Conservation (phyloP, 495 filamentous ascomycete species). For the Aspergillus incahuasiensis region DNA sequence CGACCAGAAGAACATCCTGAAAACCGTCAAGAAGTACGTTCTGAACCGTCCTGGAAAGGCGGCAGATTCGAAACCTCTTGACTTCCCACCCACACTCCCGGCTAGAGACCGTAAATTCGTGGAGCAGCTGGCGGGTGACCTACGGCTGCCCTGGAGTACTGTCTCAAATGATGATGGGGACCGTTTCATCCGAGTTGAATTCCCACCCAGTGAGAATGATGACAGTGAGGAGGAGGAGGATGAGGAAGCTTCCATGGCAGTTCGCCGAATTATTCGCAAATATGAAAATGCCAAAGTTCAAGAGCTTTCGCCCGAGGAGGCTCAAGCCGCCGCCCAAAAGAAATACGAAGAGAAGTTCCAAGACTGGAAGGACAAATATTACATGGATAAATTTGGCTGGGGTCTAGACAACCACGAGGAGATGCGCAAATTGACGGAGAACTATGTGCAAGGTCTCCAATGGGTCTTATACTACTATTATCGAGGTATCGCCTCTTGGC, state of each 20-base stretch:
- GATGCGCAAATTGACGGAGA: conserved; percentile 79
- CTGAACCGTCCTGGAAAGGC: conserved; percentile 51
- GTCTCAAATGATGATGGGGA: conserved; percentile 72
- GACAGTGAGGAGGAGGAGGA: conserved; percentile 69
- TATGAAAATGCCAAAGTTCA: conserved; percentile 87
- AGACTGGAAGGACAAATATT: conserved; percentile 91
- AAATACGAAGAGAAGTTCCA: conserved; percentile 85
- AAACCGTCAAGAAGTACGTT: conserved; percentile 75
- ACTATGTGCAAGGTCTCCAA: conserved; percentile 96
- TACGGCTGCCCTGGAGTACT: conserved; percentile 78
- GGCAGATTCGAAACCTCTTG: conserved; percentile 46
- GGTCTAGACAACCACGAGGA: conserved; percentile 77
- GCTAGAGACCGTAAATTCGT: conserved; percentile 90
- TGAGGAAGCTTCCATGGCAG: conserved; percentile 78
- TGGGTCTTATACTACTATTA: conserved; percentile 99
- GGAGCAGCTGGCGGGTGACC: conserved; percentile 75
- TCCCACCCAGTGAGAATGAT: conserved; percentile 53
- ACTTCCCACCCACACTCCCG: conserved; percentile 69
- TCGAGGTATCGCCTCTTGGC: conserved; percentile 93
- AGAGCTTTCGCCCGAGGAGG: conserved; percentile 74
- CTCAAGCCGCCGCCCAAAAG: conserved; percentile 66
- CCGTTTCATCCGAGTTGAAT: conserved; percentile 70
- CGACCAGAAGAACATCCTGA: conserved; percentile 75
- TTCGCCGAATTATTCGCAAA: conserved; percentile 75
- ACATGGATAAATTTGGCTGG: conserved; percentile 85